A percentile compares a stretch with the other conserved stretches of the same genome.
Evolutionary conservation across 371 early-diverging fungal genomes (phyloP).

Genomic region (Mortierella sp.): DNA sequence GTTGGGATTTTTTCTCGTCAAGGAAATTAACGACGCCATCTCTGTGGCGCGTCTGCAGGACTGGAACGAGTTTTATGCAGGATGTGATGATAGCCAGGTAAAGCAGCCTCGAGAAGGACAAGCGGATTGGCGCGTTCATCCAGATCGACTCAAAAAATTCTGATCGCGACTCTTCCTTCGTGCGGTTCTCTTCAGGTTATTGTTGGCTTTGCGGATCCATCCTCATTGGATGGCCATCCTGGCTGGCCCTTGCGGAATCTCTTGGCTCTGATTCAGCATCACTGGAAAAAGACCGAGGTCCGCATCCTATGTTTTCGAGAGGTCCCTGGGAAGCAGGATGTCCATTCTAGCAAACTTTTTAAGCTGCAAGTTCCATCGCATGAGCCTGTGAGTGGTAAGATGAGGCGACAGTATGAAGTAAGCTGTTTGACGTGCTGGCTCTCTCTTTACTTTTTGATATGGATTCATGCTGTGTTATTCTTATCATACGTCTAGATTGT

Average conservation of each 20-base stretch:
- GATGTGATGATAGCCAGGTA: constrained; percentile 48
- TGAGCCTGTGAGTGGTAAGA: constrained; percentile 27
- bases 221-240: constrained; percentile 68
- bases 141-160: neutral
- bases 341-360: constrained; percentile 42
- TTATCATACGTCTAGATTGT: no score
- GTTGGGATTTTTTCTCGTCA: constrained; percentile 58
- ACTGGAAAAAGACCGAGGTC: constrained; percentile 58
- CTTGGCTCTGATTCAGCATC: constrained; percentile 70
- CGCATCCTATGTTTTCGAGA: constrained; percentile 85
- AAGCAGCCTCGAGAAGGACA: neutral
- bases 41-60: constrained; percentile 59
- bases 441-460: neutral
- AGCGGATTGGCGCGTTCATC: no score
- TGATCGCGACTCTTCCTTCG: neutral
- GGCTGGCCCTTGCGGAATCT: constrained; percentile 95
- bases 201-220: constrained; percentile 90
- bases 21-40: constrained; percentile 20
- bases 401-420: no score
- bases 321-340: constrained; percentile 52
- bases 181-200: constrained; percentile 39
- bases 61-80: constrained; percentile 59
- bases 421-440: no score
- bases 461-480: no score
- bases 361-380: constrained; percentile 16